Conservation (phyloP, 257 asterid species). For the Linaria vulgaris region DNA sequence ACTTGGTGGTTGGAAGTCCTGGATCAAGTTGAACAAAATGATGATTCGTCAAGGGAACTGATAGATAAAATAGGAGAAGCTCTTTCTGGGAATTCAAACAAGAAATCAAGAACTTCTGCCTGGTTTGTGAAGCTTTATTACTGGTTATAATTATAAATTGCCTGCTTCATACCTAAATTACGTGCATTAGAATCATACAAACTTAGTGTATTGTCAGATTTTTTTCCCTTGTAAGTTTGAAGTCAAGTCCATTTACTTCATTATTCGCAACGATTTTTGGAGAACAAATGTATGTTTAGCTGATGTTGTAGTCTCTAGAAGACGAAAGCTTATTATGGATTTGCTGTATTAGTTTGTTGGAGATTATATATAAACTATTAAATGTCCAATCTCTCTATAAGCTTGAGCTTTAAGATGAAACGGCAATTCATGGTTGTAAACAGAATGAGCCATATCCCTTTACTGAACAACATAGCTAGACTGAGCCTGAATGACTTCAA, state of each 20-base stretch:
- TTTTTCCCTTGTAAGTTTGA: slow-evolving; percentile 8
- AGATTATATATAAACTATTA: too few species aligned
- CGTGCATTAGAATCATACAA: background rate
- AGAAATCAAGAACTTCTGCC: slow-evolving; percentile 63
- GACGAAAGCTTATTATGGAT: slow-evolving; percentile 2
- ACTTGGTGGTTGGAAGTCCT: slow-evolving; percentile 96
- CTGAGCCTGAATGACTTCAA: slow-evolving; percentile 13
- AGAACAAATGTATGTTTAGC: slow-evolving; percentile 4
- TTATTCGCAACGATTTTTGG: background rate
- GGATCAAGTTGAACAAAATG: slow-evolving; percentile 70
- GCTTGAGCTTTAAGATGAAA: too few species aligned
- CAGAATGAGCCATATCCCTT: background rate
- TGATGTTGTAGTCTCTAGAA: background rate
- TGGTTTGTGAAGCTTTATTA: slow-evolving; percentile 51
- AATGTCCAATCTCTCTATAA: too few species aligned
- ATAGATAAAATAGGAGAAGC: slow-evolving; percentile 78
- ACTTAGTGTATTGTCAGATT: background rate
- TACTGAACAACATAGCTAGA: slow-evolving; percentile 1
- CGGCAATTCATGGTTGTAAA: slow-evolving; percentile 3
- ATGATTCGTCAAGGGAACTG: slow-evolving; percentile 57
- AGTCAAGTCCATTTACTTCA: background rate
- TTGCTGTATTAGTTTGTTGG: too few species aligned
- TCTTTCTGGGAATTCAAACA: slow-evolving; percentile 59
- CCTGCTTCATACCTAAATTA: too few species aligned
- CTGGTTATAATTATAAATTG: too few species aligned